Evolutionary conservation across 495 filamentous ascomycete genomes (phyloP), one percentile per base, ranked within the genome.

Genomic region (Lindgomyces ingoldianus): DNA sequence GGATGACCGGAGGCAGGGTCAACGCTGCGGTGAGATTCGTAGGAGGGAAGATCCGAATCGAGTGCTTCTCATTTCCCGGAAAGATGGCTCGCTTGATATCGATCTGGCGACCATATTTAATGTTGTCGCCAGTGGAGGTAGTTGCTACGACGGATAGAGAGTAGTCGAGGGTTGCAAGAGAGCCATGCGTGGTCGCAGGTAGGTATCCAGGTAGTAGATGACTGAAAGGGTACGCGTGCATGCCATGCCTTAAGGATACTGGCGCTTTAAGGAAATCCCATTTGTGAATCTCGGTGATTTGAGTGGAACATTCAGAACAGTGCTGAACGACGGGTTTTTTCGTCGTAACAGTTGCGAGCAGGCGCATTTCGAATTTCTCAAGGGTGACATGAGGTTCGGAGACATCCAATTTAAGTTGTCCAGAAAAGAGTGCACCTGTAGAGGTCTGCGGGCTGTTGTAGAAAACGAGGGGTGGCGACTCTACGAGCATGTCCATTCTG

Each of bases 41-140:
- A 0, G 94, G 94, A 33, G 94, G 94, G 77, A 99, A 99, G 64
- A 98, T 88, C 68, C 94, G 92, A 50, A 95, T 84, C 18, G 89
- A 92, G 59, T 80, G 78, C 70, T 85, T 85, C 65, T 88, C 85
- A 72, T 89, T 86, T 58, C 89, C 86, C 1, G 92, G 91, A 2
- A 81, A 73, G 21, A 97, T 81, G 19, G 92, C 87, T 49, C 94
- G 91, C 74, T 86, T 84, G 64, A 96, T 80, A 45, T 86, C 80
- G 49, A 96, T 76, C 2, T 80, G 78, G 59, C 85, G 84, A 22
- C 84, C 78, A 68, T 89, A 79, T 62, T 78, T 87, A 69, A 93
- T 83, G 56, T 82, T 80, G 30, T 91, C 87, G 46, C 86, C 82
- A 27, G 74, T 74, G n/a, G 79, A 72, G 29, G 80, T 80, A 48